These are phyloP conservation scores for Tephrocybe sp. DNA, from an alignment of 768 basidiomycete species.

Conservation along the genomic window DNA sequence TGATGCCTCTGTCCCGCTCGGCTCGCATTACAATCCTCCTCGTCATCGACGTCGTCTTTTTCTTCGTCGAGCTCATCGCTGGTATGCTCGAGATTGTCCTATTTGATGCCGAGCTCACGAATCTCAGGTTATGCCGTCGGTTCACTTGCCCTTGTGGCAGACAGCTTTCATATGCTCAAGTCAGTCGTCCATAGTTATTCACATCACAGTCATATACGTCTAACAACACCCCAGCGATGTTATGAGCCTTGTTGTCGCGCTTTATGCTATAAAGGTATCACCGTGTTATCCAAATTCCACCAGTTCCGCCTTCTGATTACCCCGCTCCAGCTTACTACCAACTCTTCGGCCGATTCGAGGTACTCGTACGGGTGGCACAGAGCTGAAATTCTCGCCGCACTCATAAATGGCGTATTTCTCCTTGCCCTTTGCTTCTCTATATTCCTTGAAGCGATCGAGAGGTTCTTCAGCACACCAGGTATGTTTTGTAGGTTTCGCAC, in stretches of 20 bases:
- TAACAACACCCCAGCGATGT: constrained; percentile 69
- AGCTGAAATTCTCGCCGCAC: constrained; percentile 92
- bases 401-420: constrained; percentile 96
- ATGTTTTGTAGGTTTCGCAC: constrained; percentile 16
- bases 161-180: constrained; percentile 99
- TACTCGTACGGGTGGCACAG: constrained; percentile 99
- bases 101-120: constrained; percentile 12
- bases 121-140: constrained; percentile 87
- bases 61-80: constrained; percentile 80
- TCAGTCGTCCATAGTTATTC: constrained; percentile 34
- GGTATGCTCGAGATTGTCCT: constrained; percentile 40
- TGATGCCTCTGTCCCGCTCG: constrained; percentile 59
- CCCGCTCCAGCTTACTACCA: constrained; percentile 55
- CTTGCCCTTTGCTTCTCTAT: constrained; percentile 97
- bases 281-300: constrained; percentile 11
- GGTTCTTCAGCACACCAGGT: constrained; percentile 88
- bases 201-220: constrained; percentile 4
- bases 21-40: constrained; percentile 74
- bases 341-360: constrained; percentile 57
- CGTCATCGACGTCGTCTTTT: constrained; percentile 82
- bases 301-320: constrained; percentile 5
- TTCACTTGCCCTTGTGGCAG: constrained; percentile 91
- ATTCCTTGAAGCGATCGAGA: constrained; percentile 83
- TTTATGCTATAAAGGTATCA: constrained; percentile 85
- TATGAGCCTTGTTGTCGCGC: constrained; percentile 89